These are phyloP conservation scores for Strobilomyces dryophilus DNA, from an alignment of 768 basidiomycete genomes.

Conservation along the genomic window DNA sequence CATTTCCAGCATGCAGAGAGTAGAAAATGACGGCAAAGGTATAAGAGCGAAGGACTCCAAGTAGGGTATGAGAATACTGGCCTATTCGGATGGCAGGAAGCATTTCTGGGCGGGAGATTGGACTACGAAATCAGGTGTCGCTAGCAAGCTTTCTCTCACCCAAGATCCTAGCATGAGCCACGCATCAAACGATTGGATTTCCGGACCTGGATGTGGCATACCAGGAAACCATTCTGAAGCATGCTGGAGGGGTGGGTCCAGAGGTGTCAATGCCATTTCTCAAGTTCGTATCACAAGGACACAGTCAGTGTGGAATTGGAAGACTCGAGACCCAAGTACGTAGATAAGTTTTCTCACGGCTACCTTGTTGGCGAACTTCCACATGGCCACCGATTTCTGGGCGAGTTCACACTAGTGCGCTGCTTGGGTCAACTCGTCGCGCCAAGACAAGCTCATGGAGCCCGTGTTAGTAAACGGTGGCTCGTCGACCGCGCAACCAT, in stretches of 20 bases:
- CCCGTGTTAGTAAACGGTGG: conserved; percentile 75
- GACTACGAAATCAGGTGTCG: not conserved
- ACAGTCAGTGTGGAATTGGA: too few species aligned
- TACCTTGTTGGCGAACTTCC: not conserved
- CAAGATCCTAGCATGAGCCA: not conserved
- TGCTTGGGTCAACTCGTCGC: conserved; percentile 9
- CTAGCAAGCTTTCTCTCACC: not conserved
- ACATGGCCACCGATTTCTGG: conserved; percentile 91
- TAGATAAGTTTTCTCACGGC: too few species aligned
- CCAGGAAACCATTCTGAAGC: not conserved
- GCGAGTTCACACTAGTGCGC: conserved; percentile 83
- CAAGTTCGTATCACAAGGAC: not conserved
- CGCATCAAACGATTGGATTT: not conserved
- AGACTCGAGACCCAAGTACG: too few species aligned
- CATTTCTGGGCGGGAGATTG: not conserved
- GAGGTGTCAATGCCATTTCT: not conserved
- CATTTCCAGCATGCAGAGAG: not conserved
- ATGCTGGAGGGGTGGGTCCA: not conserved
- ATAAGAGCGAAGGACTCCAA: not conserved
- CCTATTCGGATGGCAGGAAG: not conserved
- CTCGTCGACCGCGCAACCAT: conserved; percentile 78
- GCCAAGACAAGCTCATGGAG: conserved; percentile 13
- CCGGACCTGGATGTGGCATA: not conserved
- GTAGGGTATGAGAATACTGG: not conserved
- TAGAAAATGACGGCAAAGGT: not conserved